These are phyloP conservation scores for Musa acuminata DNA, from an alignment of 176 grass and related monocot species.

Conservation along the genomic window DNA sequence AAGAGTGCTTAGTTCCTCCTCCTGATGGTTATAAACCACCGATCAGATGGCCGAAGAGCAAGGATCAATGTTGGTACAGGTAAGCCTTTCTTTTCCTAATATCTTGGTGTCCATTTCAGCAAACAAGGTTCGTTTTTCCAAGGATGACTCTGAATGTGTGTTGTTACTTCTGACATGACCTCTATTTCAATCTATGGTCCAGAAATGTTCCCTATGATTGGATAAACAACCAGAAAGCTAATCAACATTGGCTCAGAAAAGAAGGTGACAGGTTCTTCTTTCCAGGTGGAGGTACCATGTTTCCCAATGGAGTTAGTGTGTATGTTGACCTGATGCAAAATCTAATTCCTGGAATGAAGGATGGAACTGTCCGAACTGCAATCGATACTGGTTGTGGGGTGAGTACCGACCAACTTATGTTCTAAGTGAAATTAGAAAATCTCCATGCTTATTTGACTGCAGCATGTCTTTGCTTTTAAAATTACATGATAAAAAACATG, in stretches of 20 bases:
- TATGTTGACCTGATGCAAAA: slow-evolving; percentile 66
- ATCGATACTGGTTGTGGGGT: slow-evolving; percentile 94
- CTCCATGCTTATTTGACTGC: neutral
- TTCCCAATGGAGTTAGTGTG: slow-evolving; percentile 74
- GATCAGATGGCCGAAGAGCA: slow-evolving; percentile 98
- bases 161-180: neutral
- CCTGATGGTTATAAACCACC: slow-evolving; percentile 78
- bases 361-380: slow-evolving; percentile 76
- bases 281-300: slow-evolving; percentile 95
- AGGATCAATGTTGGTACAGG: slow-evolving; percentile 90
- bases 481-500: no score
- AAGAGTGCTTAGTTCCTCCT: slow-evolving; percentile 72
- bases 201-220: slow-evolving; percentile 97
- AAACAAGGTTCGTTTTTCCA: neutral
- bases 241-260: slow-evolving; percentile 96
- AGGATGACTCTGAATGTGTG: neutral
- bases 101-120: neutral
- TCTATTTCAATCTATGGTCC: slow-evolving; percentile 4
- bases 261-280: slow-evolving; percentile 81
- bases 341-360: slow-evolving; percentile 72
- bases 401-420: neutral
- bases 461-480: neutral
- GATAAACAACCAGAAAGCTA: slow-evolving; percentile 99
- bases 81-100: neutral
- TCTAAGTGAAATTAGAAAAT: neutral